Evolutionary conservation across 2,329 filamentous ascomycete species (phyloP), one percentile per base, ranked within the genome.

Genomic region (Aureobasidium sp.): DNA sequence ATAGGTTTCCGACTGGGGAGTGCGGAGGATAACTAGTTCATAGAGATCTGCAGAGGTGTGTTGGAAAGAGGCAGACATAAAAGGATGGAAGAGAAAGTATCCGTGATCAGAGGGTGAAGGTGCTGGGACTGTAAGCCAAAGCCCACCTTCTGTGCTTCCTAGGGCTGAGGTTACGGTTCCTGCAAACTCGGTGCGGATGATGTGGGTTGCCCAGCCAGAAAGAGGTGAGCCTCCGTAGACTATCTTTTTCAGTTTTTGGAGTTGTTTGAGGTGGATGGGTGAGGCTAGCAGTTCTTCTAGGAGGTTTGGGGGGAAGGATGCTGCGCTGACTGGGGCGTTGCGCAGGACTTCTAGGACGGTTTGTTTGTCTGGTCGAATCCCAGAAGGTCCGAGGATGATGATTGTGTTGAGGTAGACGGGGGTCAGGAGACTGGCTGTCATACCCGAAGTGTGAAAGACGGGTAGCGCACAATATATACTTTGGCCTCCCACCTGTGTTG

Each of bases 131-230:
- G 51, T 65, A 11, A 65, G 51, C 62, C 62, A 65, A 38, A 53
- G 47, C 7, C 64, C 64, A 38, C 56, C 64, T 62, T 66, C 64
- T 23, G 56, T 66, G 50, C 56, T 66, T 16, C 64, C 64, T 0
- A 66, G 27, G 15, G 60, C 60, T 54, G 60, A 55, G 15, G 48
- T 47, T 0, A 55, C 60, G 6, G 50, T 64, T 38, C 40, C 42
- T 8, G 54, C n/a, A 20, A 64, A 64, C 15, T 64, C 60, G 8
- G 48, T 10, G 29, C 48, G 29, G 54, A 64, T 9, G 38, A 48
- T 64, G 16, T 48, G 48, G 15, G 23, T 36, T 10, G 60, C 48
- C 60, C 60, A 54, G 23, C 50, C 53, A 6, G 62, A 25, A 23
- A 66, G 8, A 0, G 64, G 64, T 8, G 64, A 56, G 27, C 64